Evolutionary conservation across 192 early-diverging fungal genomes (phyloP).

Genomic region (Mortierella claussenii): DNA sequence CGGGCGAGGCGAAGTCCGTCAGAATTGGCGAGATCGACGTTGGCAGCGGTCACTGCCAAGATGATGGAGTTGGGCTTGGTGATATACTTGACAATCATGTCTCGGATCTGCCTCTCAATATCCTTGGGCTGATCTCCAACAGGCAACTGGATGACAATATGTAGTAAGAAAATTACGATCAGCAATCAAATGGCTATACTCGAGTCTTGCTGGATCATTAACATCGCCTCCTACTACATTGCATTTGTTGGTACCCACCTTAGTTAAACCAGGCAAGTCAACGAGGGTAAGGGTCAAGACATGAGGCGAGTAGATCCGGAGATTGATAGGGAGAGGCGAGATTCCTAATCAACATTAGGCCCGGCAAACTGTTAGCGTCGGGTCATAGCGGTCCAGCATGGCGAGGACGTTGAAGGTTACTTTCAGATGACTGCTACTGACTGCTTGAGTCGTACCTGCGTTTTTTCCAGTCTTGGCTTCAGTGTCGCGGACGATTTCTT

Average conservation of each 20-base stretch:
- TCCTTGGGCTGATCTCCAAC: slow-evolving; percentile 99
- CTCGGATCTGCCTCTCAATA: slow-evolving; percentile 97
- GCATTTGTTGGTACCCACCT: slow-evolving; percentile 56
- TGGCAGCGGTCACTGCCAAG: slow-evolving; percentile 96
- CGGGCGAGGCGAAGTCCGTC: slow-evolving; percentile 98
- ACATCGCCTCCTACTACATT: too few species aligned
- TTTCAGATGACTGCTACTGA: neutral
- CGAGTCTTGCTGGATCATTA: too few species aligned
- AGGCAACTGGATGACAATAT: slow-evolving; percentile 75
- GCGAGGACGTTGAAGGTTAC: neutral
- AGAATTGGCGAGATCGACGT: slow-evolving; percentile 99
- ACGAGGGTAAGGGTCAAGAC: slow-evolving; percentile 99
- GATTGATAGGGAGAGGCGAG: slow-evolving; percentile 96
- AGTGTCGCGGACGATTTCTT: slow-evolving; percentile 95
- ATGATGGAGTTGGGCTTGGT: slow-evolving; percentile 98
- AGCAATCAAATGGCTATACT: too few species aligned
- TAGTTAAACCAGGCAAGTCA: slow-evolving; percentile 99
- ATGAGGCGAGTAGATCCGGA: slow-evolving; percentile 97
- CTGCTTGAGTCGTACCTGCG: slow-evolving; percentile 51
- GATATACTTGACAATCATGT: slow-evolving; percentile 99
- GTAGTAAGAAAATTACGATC: too few species aligned
- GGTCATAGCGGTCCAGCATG: too few species aligned
- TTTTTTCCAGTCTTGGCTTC: slow-evolving; percentile 88
- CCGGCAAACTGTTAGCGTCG: too few species aligned
- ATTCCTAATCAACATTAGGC: slow-evolving; percentile 80